phyloP scores from a whole-genome alignment of 73 alveolate genomes.

The Tetrahymena thermophila region DNA sequence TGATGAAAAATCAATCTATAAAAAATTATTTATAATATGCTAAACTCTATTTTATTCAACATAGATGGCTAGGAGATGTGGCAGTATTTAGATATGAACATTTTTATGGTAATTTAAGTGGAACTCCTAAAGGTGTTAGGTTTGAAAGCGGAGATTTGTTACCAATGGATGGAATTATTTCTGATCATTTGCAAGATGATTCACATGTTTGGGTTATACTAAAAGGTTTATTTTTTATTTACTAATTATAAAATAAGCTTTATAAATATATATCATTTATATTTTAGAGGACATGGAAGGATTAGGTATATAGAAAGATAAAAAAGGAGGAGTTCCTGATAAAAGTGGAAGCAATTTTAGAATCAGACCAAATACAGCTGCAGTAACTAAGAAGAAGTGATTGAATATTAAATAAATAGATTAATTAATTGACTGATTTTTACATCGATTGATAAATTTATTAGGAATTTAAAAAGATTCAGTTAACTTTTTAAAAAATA shows the following conservation, averaged over 20 bases:
- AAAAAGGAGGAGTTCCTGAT: neutral
- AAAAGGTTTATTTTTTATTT: constrained; percentile 7
- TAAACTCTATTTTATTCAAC: neutral
- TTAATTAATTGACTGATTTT: neutral
- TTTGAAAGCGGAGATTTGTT: constrained; percentile 48
- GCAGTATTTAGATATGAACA: constrained; percentile 39
- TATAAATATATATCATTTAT: neutral
- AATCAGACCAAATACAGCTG: neutral
- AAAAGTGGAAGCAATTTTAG: neutral
- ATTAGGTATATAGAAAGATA: neutral
- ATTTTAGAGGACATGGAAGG: constrained; percentile 37
- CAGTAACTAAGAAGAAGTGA: neutral
- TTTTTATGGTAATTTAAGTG: constrained; percentile 8
- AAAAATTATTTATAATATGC: neutral
- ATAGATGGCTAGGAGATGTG: constrained; percentile 41
- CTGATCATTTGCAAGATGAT: constrained; percentile 19
- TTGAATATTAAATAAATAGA: neutral
- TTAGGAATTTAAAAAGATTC: neutral
- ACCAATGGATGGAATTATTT: constrained; percentile 33
- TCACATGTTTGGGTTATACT: constrained; percentile 50
- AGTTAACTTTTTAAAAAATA: neutral
- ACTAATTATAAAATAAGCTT: neutral
- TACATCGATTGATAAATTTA: neutral
- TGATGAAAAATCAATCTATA: neutral
- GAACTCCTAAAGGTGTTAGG: constrained; percentile 48